These are phyloP conservation scores for Fagopyrum tataricum DNA, from an alignment of 148 eudicot genomes.

Conservation along the genomic window DNA sequence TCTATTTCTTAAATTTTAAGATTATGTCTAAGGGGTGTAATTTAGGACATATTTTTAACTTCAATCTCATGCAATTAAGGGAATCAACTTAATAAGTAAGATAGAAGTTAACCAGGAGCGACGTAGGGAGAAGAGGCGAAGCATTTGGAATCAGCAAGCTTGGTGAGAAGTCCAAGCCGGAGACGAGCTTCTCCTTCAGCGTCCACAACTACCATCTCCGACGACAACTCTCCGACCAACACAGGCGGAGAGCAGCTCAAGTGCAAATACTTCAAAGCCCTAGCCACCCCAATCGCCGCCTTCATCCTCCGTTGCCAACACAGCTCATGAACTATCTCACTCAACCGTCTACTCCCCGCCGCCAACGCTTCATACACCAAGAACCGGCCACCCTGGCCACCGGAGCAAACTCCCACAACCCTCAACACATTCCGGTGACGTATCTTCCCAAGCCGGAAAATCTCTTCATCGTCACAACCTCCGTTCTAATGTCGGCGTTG, in stretches of 20 bases:
- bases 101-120: conserved; percentile 51
- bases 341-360: conserved; percentile 4
- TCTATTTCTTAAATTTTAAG: too few species aligned
- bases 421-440: conserved; percentile 51
- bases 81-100: too few species aligned
- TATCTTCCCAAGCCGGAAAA: conserved; percentile 33
- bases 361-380: conserved; percentile 34
- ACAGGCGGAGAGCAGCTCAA: conserved; percentile 27
- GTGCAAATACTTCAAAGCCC: conserved; percentile 56
- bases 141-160: conserved; percentile 29
- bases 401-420: conserved; percentile 32
- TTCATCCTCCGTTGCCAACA: conserved; percentile 50
- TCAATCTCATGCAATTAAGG: too few species aligned
- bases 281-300: conserved; percentile 50
- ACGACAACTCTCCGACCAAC: conserved; percentile 44
- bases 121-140: conserved; percentile 48
- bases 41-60: too few species aligned
- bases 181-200: conserved; percentile 41
- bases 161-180: conserved; percentile 21
- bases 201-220: conserved; percentile 43
- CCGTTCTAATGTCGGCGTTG: neutral
- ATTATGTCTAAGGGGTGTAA: too few species aligned
- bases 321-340: conserved; percentile 9
- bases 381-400: conserved; percentile 15
- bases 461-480: neutral